Base-by-base conservation (phyloP, 2,329 filamentous ascomycete species). In the Penicillium sp. region DNA sequence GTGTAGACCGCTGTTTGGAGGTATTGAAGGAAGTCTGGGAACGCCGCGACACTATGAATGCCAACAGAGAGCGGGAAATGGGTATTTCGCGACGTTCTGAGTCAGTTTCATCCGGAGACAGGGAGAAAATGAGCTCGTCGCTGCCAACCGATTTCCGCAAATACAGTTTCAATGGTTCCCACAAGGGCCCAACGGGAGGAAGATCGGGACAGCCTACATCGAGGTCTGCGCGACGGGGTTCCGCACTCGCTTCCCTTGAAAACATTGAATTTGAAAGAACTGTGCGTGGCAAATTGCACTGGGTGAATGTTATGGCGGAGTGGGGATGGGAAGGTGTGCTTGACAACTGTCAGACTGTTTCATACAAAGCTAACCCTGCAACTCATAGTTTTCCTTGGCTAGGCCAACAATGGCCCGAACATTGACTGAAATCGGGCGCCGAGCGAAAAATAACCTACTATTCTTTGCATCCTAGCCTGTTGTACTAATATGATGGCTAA, bases 231-330 rank as follows among this genome's bases (percentile, higher is more conserved):
- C 51, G 69, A 47, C 59, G 68, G 20, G 62, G 62, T 16, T 74
- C 72, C 18, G 59, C 70, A 42, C 58, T 73, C 61, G 67, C 70
- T 0, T 61, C 69, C 44, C 46, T 73, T 50, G 72, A 78, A 56
- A 74, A 78, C 40, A 76, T 84, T 58, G 82, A 86, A 57, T 76
- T 76, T 52, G 83, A 86, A 49, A 81, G 84, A 65, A 88, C 85
- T 3, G 84, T 89, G n/a, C 80, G 83, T 60, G 86, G 87, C 4
- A 78, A 78, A 44, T 72, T 87, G 65, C 87, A 89, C 71, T 89
- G 87, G 87, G 76, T 88, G 9, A 84, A 85, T 37, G 85, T 89
- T 40, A 89, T 89, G 87, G 82, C 81, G 59, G 86, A 89, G 62
- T 88, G 85, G 84, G 76, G 79, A n/a, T 89, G 87, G 86, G 86